A percentile compares a stretch with the other conserved stretches of the same genome.
Conservation (phyloP, 345 rosid genomes). For the Arabis alpina region DNA sequence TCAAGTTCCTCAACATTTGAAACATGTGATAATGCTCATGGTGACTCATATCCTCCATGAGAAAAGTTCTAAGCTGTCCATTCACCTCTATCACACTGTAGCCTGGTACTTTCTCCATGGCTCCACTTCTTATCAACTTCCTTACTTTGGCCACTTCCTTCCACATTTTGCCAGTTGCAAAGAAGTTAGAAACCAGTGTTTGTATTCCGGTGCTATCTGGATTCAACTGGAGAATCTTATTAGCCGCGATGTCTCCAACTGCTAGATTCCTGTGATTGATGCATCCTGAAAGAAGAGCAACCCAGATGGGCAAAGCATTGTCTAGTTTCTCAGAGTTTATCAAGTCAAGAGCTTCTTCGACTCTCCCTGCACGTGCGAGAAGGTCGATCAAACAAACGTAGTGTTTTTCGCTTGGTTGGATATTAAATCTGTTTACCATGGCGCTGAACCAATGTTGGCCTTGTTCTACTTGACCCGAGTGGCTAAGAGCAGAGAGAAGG, state of each 20-base stretch:
- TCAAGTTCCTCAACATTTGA: slow-evolving; percentile 49
- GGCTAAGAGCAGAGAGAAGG: slow-evolving; percentile 76
- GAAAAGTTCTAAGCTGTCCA: slow-evolving; percentile 60
- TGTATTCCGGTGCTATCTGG: slow-evolving; percentile 65
- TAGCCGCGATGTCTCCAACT: slow-evolving; percentile 66
- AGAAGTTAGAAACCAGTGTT: slow-evolving; percentile 70
- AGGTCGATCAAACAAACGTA: slow-evolving; percentile 77
- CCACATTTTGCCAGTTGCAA: slow-evolving; percentile 63
- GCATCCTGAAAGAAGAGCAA: slow-evolving; percentile 83
- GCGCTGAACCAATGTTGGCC: slow-evolving; percentile 61
- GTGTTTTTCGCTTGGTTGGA: slow-evolving; percentile 67
- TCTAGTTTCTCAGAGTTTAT: slow-evolving; percentile 53
- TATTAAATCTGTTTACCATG: slow-evolving; percentile 53
- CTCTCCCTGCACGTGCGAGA: slow-evolving; percentile 67
- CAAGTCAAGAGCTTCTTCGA: slow-evolving; percentile 64
- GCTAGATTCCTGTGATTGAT: slow-evolving; percentile 51
- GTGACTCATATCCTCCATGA: slow-evolving; percentile 69
- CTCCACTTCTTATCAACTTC: slow-evolving; percentile 60
- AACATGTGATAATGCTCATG: slow-evolving; percentile 47
- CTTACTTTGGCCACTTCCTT: slow-evolving; percentile 60
- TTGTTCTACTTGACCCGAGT: slow-evolving; percentile 67
- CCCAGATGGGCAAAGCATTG: slow-evolving; percentile 65
- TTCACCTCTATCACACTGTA: slow-evolving; percentile 62
- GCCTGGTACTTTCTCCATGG: slow-evolving; percentile 69
- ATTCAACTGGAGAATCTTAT: slow-evolving; percentile 57